A percentile compares a stretch with the other conserved stretches of the same genome.
These are phyloP conservation scores for Neostapfia colusana DNA, from an alignment of 176 grass and related monocot species.

Conservation along the genomic window DNA sequence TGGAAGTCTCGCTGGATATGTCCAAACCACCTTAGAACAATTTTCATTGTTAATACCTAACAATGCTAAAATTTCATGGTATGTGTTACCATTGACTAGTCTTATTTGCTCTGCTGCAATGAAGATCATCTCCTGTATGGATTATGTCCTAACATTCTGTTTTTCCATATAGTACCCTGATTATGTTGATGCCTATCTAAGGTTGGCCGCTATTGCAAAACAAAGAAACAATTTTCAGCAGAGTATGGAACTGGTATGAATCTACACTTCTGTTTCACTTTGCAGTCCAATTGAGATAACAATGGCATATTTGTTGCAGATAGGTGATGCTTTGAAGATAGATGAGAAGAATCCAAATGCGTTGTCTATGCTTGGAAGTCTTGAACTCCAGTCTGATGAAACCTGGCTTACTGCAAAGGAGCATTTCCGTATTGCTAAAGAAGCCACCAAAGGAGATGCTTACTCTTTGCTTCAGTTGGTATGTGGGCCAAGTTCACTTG, in stretches of 20 bases:
- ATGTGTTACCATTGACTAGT: not conserved
- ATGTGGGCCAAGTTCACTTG: slow-evolving; percentile 30
- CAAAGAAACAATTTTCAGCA: slow-evolving; percentile 70
- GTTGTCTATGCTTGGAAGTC: slow-evolving; percentile 81
- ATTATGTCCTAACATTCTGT: slow-evolving; percentile 13
- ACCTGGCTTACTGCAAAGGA: slow-evolving; percentile 91
- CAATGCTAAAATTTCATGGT: not conserved
- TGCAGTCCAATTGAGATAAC: slow-evolving; percentile 28
- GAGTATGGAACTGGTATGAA: slow-evolving; percentile 77
- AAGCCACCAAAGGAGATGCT: slow-evolving; percentile 77
- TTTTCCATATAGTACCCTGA: slow-evolving; percentile 61
- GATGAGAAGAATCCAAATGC: slow-evolving; percentile 85
- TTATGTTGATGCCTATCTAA: slow-evolving; percentile 91
- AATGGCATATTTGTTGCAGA: slow-evolving; percentile 54
- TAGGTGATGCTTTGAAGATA: slow-evolving; percentile 89
- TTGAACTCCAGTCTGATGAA: slow-evolving; percentile 85
- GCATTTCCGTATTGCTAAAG: slow-evolving; percentile 82
- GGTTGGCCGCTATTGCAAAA: slow-evolving; percentile 85
- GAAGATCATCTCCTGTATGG: not conserved
- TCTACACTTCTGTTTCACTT: not conserved
- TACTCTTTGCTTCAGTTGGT: slow-evolving; percentile 90
- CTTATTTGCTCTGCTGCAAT: slow-evolving; percentile 20
- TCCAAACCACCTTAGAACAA: no score
- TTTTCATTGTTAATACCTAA: slow-evolving; percentile 2
- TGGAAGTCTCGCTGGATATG: no score